phyloP scores from a whole-genome alignment of 1,284 basidiomycete species.

The Sporisorium sorghi region DNA sequence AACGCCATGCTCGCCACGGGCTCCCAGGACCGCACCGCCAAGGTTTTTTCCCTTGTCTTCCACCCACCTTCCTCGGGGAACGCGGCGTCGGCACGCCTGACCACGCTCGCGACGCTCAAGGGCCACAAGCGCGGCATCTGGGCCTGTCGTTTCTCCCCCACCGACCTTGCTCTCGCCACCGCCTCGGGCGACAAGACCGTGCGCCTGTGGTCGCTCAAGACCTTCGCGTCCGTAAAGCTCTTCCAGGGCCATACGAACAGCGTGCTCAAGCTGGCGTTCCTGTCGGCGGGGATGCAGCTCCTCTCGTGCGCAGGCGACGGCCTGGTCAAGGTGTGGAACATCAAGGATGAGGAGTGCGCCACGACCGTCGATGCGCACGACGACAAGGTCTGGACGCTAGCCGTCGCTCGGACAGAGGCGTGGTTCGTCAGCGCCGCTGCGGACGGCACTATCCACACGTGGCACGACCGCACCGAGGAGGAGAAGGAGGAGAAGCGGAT shows the following conservation, averaged over 20 bases:
- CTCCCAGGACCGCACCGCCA: constrained; percentile 94
- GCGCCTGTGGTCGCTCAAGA: constrained; percentile 88
- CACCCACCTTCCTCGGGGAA: constrained; percentile 65
- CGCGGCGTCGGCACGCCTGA: constrained; percentile 71
- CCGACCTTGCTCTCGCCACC: constrained; percentile 87
- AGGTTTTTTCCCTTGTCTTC: constrained; percentile 85
- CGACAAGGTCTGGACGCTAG: constrained; percentile 91
- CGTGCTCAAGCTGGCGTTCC: constrained; percentile 90
- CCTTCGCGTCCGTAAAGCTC: constrained; percentile 72
- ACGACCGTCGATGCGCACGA: constrained; percentile 95
- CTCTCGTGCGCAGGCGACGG: constrained; percentile 92
- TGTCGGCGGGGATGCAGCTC: constrained; percentile 85
- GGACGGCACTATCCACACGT: constrained; percentile 91
- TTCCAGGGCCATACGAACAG: constrained; percentile 83
- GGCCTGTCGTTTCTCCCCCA: constrained; percentile 86
- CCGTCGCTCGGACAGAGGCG: constrained; percentile 80
- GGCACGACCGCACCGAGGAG: constrained; percentile 86
- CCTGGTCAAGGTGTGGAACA: constrained; percentile 93
- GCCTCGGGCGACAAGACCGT: constrained; percentile 95
- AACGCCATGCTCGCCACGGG: constrained; percentile 89
- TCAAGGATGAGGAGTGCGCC: constrained; percentile 83
- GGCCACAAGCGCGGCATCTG: constrained; percentile 98
- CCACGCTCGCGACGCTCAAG: constrained; percentile 86
- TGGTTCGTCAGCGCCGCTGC: constrained; percentile 91
- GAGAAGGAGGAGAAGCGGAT: constrained; percentile 70